Evolutionary conservation across 345 rosid species (phyloP).

Genomic region (Arabidopsis thaliana): TAIR10.1 NC_003075.7:11540501-11541000

Average conservation of each 20-base stretch:
- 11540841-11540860: slow-evolving; percentile 83
- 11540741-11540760: slow-evolving; percentile 95
- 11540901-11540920: slow-evolving; percentile 13
- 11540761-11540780: slow-evolving; percentile 99
- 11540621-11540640: slow-evolving; percentile 96
- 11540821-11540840: slow-evolving; percentile 97
- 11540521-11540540: neutral
- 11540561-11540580: slow-evolving; percentile 98
- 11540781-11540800: slow-evolving; percentile 98
- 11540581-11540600: slow-evolving; percentile 99
- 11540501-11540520: neutral
- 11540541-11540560: slow-evolving; percentile 51
- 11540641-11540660: slow-evolving; percentile 88
- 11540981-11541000: slow-evolving; percentile 93
- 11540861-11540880: slow-evolving; percentile 16
- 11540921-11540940: slow-evolving; percentile 5
- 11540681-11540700: slow-evolving; percentile 96
- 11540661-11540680: slow-evolving; percentile 98
- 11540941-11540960: slow-evolving; percentile 67
- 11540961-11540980: slow-evolving; percentile 94
- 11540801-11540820: slow-evolving; percentile 86
- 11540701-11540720: slow-evolving; percentile 99
- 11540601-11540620: slow-evolving; percentile 97
- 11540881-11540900: slow-evolving; percentile 1
- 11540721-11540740: slow-evolving; percentile 99